Evolutionary conservation across 1,139 yeast genomes (phyloP).

Genomic region (Suhomyces ambrosiae): DNA sequence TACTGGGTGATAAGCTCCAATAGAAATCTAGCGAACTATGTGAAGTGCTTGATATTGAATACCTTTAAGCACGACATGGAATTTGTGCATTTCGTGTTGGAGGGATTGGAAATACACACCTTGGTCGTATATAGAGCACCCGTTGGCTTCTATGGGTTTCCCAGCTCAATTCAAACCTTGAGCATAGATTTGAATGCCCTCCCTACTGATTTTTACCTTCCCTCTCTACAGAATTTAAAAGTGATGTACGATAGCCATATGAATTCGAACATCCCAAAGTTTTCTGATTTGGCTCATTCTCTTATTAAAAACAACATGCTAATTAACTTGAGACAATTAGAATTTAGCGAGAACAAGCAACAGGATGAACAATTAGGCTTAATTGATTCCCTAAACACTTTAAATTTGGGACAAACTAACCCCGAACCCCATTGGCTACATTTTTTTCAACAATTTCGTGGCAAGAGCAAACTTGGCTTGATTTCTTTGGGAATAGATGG

Average conservation of each 20-base stretch:
- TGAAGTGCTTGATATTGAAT: constrained; percentile 2
- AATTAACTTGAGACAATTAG: constrained; percentile 5
- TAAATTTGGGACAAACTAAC: constrained; percentile 6
- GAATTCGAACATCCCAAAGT: background rate
- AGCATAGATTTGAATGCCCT: constrained; percentile 1
- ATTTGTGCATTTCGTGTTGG: background rate
- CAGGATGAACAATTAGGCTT: constrained; percentile 9
- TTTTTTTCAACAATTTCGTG: constrained; percentile 17
- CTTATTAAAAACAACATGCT: constrained; percentile 3
- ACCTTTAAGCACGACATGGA: background rate
- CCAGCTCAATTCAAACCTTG: constrained; percentile 1
- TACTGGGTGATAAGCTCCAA: background rate
- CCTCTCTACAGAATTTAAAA: constrained; percentile 7
- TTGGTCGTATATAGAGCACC: background rate
- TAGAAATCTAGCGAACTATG: background rate
- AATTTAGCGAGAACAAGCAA: constrained; percentile 6
- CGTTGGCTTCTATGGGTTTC: background rate
- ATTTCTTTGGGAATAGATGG: constrained; percentile 21
- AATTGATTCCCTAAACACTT: constrained; percentile 12
- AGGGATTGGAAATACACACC: background rate
- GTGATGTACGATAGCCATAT: constrained; percentile 4
- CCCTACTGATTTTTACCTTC: constrained; percentile 1
- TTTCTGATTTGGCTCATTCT: constrained; percentile 7
- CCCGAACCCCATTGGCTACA: constrained; percentile 19
- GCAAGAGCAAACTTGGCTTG: constrained; percentile 11